phyloP scores from a whole-genome alignment of 106 monocot species.

The Apostasia ramifera region DNA sequence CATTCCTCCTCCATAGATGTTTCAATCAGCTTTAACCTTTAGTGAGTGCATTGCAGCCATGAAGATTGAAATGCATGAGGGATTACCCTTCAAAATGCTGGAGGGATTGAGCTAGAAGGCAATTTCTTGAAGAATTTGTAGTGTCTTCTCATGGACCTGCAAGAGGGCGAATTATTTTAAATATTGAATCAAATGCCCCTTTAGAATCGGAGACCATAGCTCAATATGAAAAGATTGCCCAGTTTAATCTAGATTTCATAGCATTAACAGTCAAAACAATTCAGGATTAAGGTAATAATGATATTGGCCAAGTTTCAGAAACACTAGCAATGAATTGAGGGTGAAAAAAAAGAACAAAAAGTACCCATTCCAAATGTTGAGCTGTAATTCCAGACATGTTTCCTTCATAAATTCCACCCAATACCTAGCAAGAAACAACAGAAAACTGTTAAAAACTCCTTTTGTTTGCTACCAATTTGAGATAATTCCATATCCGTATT shows the following conservation, averaged over 20 bases:
- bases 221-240: not conserved
- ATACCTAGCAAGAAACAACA: conserved; percentile 33
- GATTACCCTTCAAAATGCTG: too few relatives aligned
- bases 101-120: conserved; percentile 24
- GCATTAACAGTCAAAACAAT: not conserved
- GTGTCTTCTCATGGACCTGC: conserved; percentile 88
- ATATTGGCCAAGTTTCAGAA: too few relatives aligned
- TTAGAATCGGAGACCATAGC: too few relatives aligned
- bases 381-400: conserved; percentile 80
- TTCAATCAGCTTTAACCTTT: too few relatives aligned
- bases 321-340: too few relatives aligned
- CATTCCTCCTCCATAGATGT: too few relatives aligned
- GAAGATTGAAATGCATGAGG: too few relatives aligned
- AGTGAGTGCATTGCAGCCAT: too few relatives aligned
- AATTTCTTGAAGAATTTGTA: conserved; percentile 89
- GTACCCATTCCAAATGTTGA: conserved; percentile 97
- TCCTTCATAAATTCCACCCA: conserved; percentile 84
- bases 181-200: too few relatives aligned
- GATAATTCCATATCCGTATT: too few relatives aligned
- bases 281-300: not conserved
- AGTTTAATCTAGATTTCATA: not conserved
- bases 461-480: not conserved
- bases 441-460: not conserved
- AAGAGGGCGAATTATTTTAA: not conserved
- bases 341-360: not conserved